Evolutionary conservation across 768 basidiomycete genomes (phyloP), one percentile per base, ranked within the genome.

Genomic region (Tulasnella sp.): DNA sequence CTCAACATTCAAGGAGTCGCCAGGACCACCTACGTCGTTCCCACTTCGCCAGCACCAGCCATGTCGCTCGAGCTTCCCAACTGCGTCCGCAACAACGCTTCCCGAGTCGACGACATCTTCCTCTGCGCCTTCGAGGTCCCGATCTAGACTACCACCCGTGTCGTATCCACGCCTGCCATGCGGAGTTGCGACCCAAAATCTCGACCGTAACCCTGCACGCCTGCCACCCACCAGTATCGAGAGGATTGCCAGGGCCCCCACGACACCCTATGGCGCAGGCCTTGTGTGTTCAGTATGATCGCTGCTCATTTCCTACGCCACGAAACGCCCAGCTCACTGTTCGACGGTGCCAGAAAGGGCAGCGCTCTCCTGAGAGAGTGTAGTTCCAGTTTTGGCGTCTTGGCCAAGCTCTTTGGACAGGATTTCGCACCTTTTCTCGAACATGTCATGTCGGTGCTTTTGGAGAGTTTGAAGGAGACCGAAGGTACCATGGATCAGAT

Each of bases 351-450:
- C 79, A 91, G 93, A 81, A 90, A 95, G 86, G 94, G 94, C 78
- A 94, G 93, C 82, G 91, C 95, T 3, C 89, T 96, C 80, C 88
- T 99, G 80, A 89, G 94, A 83, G 98, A 99, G 85, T 98, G 96
- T 86, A 94, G 93, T 83, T 99, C 98, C 91, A 87, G 99, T 82
- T 98, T 98, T 83, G 95, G 96, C 78, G 96, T 97, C 81, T 96
- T 99, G 94, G 94, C 96, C n/a, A 90, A 93, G 72, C 95, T 99
- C 24, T 99, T 98, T 83, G 94, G 91, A 74, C 95, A 95, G 79
- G 96, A 99, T 83, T 99, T 99, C 83, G 92, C 95, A 1, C 88
- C 89, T 2, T 98, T 96, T 86, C 89, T 99, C 42, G 89, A 92
- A 12, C 91, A 89, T 80, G 94, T 98, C 80, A 90, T 99, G 39